Percentiles rank a stretch among this genome's conserved stretches.
phyloP scores from a whole-genome alignment of 345 rosid species.

The Citrus reticulata region DNA sequence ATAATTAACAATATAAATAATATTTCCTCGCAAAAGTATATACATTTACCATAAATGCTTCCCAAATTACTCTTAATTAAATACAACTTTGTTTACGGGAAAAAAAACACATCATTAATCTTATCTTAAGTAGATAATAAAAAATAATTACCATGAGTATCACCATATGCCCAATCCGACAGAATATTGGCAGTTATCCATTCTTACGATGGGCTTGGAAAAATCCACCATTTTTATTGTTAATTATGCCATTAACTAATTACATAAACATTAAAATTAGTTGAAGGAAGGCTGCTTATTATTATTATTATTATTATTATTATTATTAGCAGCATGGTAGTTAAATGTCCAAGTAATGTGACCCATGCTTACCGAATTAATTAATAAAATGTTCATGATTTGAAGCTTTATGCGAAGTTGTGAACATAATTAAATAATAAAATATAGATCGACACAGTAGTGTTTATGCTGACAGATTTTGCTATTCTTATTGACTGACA shows the following conservation, averaged over 20 bases:
- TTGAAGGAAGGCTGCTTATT: background rate
- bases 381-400: background rate
- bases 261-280: background rate
- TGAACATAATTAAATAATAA: background rate
- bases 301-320: background rate
- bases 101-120: background rate
- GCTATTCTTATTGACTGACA: background rate
- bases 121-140: background rate
- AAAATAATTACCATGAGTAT: background rate
- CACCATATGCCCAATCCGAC: background rate
- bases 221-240: background rate
- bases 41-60: too few relatives aligned
- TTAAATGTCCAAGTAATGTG: slow-evolving; percentile 4
- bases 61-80: too few relatives aligned
- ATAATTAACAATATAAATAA: too few relatives aligned
- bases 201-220: background rate
- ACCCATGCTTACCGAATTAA: background rate
- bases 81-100: too few relatives aligned
- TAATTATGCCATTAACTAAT: too few relatives aligned
- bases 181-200: background rate
- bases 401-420: too few relatives aligned
- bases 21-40: too few relatives aligned
- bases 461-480: background rate
- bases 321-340: background rate
- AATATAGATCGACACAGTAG: background rate